These are phyloP conservation scores for Glarea lozoyensis DNA, from an alignment of 495 filamentous ascomycete species.

Conservation along the genomic window DNA sequence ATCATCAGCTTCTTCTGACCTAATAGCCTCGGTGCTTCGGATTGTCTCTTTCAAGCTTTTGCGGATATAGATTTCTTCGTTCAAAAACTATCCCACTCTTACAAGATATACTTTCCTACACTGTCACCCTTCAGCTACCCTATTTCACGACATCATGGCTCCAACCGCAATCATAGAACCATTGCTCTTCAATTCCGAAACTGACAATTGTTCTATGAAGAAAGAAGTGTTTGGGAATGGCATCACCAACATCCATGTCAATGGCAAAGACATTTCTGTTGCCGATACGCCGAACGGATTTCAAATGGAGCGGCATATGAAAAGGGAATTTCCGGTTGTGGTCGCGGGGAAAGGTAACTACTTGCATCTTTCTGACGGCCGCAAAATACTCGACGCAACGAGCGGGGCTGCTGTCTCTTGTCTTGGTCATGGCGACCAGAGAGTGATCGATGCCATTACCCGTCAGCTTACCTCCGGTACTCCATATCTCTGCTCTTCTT, in stretches of 20 bases:
- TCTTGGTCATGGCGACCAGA: conserved; percentile 37
- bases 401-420: conserved; percentile 46
- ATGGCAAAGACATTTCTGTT: neutral
- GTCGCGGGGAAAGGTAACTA: conserved; percentile 15
- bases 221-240: neutral
- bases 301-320: conserved; percentile 13
- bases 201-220: neutral
- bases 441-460: conserved; percentile 30
- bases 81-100: no score
- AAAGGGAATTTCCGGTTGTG: conserved; percentile 15
- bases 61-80: no score
- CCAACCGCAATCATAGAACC: neutral
- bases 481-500: conserved; percentile 35
- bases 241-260: neutral
- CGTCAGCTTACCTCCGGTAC: conserved; percentile 27
- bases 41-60: no score
- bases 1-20: no score
- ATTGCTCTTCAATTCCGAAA: neutral
- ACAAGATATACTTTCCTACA: no score
- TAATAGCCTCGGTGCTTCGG: no score
- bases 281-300: conserved; percentile 6
- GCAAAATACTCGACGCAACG: conserved; percentile 53
- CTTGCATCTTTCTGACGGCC: conserved; percentile 43
- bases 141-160: neutral
- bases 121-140: neutral